Base-by-base conservation (phyloP, 106 monocot species). In the Dendrobium catenatum region DNA sequence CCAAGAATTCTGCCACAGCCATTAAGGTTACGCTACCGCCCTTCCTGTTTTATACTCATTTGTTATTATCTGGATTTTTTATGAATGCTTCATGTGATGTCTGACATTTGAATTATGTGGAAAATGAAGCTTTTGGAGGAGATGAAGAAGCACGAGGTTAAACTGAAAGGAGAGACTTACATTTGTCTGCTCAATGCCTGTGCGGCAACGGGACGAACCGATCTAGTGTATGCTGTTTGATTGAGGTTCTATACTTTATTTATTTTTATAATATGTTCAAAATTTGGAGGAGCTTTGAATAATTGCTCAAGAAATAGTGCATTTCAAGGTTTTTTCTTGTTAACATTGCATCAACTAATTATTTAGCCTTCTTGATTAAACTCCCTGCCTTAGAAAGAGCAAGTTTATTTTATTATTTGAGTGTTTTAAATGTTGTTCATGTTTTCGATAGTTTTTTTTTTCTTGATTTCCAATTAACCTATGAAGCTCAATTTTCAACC, bases 101-200 rank as follows among this genome's bases (percentile, higher is more conserved):
- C 80, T 86, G 59, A 86, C 55, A 46, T 79, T 7, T 86, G 46
- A 72, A n/a, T 54, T 83, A 84, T 81, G 44, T 70, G 42, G 55
- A 2, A 72, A 8, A 79, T 91, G 82, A 89, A 99, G 98, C 91
- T 99, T 91, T 86, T 99, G 83, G 95, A 99, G 84, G 98, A 99
- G 85, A 99, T 99, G 98, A 99, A 99, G 90, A 83, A 68, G 61
- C 84, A 84, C 61, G 86, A 79, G 16, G 95, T 99, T 70, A 99
- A 99, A 81, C 83, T 91, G 55, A 99, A 99, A 84, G 93, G 91
- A 46, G 95, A 99, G 80, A 99, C 95, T 11, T 99, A 89, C 70
- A 93, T 95, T 75, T 99, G 95, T 79, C 90, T 99, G 43, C 86
- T 99, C 61, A 95, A 95, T 89, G 91, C 98, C 78, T 91, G 89